Base-by-base conservation (phyloP, 768 basidiomycete genomes). In the Tephrocybe rancida region DNA sequence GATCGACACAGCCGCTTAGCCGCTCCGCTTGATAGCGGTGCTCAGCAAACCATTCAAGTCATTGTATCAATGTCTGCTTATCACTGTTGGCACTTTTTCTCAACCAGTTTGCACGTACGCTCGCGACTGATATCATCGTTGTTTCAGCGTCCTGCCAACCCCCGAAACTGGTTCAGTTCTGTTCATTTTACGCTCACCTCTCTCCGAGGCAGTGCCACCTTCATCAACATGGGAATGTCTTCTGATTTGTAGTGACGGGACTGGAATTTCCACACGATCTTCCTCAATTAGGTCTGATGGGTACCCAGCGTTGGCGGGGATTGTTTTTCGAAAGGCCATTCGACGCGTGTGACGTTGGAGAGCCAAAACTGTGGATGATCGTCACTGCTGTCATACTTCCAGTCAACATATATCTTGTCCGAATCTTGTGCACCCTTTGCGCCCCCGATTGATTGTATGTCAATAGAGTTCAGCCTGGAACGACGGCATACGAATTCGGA, bases 131-230 rank as follows among this genome's bases (percentile, higher is more conserved):
- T 55, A 52, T 45, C 49, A 52, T 47, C 55, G 32, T 35, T 49
- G 56, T 62, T 60, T 62, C 61, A 58, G 61, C 32, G 52, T 46
- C 54, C 45, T 62, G 61, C 56, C 61, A 58, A 57, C 50, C 42
- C 50, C 16, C 48, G 26, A 27, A 48, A 44, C 53, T 54, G 53
- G 53, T 54, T 54, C 53, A 49, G 46, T 48, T 43, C 44, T 41
- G 30, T 27, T 47, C 35, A n/a, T 35, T 30, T 46, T 37, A 27
- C 29, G 29, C 24, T 55, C 43, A 46, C 37, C 52, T 49, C 34
- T 44, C 25, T 14, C 42, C 38, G 29, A 48, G 58, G 61, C 61
- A 55, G 56, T 62, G 61, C 47, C 46, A 9, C 39, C n/a, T 32
- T 54, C 27, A 56, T 59, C 44, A 44, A 46, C 44, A 49, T 57